These are phyloP conservation scores for Dianthus caryophyllus DNA, from an alignment of 148 eudicot genomes.

Conservation along the genomic window DNA sequence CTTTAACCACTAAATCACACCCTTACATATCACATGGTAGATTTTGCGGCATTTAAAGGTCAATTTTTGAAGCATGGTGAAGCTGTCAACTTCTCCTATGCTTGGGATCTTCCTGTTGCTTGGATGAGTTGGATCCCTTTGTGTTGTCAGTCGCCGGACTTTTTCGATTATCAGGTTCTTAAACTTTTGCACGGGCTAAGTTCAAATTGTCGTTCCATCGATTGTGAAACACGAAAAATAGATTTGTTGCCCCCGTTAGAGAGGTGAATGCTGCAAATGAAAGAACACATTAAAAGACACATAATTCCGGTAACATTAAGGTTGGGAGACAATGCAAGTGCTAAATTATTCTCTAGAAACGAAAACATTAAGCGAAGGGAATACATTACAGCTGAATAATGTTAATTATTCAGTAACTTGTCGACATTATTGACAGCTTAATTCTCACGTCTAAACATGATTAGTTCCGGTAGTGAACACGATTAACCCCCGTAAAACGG, in stretches of 20 bases:
- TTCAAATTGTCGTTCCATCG: too few relatives aligned
- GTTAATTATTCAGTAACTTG: constrained; percentile 15
- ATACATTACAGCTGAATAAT: constrained; percentile 26
- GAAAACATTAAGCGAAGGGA: constrained; percentile 13
- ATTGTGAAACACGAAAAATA: too few relatives aligned
- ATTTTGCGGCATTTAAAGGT: constrained; percentile 1
- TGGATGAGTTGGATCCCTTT: constrained; percentile 15
- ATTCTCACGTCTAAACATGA: constrained; percentile 22
- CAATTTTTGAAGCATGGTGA: not conserved
- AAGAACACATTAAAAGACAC: not conserved
- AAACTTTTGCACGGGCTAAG: too few relatives aligned
- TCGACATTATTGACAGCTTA: constrained; percentile 19
- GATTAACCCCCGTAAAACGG: not conserved
- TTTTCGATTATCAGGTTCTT: too few relatives aligned
- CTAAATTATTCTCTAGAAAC: constrained; percentile 26
- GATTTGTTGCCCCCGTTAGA: not conserved
- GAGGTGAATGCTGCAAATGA: not conserved
- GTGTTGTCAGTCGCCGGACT: too few relatives aligned
- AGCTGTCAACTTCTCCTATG: constrained; percentile 19
- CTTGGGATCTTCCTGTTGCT: constrained; percentile 23
- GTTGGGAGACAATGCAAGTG: not conserved
- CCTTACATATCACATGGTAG: too few relatives aligned
- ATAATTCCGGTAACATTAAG: constrained; percentile 10
- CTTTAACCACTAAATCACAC: too few relatives aligned
- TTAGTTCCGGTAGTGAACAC: constrained; percentile 7